A percentile compares a stretch with the other conserved stretches of the same genome.
Evolutionary conservation across 768 basidiomycete species (phyloP).

Genomic region (Mycena belliarum): DNA sequence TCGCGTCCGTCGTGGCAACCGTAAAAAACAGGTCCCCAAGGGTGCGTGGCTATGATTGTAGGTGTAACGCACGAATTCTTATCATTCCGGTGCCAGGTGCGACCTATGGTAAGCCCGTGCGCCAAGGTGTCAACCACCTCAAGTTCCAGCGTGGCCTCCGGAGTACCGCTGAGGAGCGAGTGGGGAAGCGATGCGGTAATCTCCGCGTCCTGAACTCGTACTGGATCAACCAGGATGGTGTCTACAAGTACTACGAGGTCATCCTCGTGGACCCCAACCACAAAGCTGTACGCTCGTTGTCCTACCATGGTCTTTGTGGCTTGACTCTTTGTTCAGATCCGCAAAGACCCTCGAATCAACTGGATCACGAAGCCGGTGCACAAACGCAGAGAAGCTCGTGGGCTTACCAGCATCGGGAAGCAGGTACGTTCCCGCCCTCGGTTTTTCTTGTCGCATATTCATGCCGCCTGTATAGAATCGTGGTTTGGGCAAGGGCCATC

Average conservation of each 20-base stretch:
- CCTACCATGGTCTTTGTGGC: neutral
- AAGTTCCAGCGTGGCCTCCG: constrained; percentile 95
- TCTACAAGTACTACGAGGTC: constrained; percentile 99
- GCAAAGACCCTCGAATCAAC: constrained; percentile 96
- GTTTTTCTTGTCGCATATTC: neutral
- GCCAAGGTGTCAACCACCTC: constrained; percentile 99
- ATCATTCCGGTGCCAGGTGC: constrained; percentile 58
- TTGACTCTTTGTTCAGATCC: constrained; percentile 57
- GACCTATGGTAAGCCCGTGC: constrained; percentile 98
- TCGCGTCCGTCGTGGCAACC: constrained; percentile 96
- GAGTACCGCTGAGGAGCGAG: constrained; percentile 96
- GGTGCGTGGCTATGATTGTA: constrained; percentile 48
- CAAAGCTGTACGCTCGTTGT: constrained; percentile 71
- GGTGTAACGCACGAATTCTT: neutral
- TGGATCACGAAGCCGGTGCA: constrained; percentile 99
- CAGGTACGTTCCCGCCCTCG: constrained; percentile 56
- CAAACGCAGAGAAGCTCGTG: constrained; percentile 97
- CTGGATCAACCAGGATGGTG: constrained; percentile 99
- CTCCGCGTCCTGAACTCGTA: constrained; percentile 96
- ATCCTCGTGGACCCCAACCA: constrained; percentile 96
- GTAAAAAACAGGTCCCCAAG: constrained; percentile 98
- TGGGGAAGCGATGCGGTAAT: constrained; percentile 94
- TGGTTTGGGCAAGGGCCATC: constrained; percentile 94
- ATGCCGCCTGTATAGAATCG: constrained; percentile 65
- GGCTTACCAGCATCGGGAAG: constrained; percentile 95